phyloP scores from a whole-genome alignment of 2,329 filamentous ascomycete species.

The Thyridium curvatum region DNA sequence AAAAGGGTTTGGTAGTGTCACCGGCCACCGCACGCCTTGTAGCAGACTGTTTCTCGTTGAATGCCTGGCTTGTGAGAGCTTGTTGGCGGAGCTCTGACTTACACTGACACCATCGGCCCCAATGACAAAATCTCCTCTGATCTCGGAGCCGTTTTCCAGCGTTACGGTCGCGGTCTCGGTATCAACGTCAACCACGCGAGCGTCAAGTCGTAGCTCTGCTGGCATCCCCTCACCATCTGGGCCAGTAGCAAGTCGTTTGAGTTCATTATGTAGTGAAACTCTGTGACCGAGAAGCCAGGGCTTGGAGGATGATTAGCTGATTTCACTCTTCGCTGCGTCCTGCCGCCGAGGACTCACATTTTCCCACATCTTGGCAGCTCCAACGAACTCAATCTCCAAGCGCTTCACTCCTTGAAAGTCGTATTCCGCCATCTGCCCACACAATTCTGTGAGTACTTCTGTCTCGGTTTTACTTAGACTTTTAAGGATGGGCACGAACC shows the following conservation, averaged over 20 bases:
- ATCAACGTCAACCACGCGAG: constrained; percentile 36
- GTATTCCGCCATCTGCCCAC: constrained; percentile 13
- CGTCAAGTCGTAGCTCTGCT: constrained; percentile 28
- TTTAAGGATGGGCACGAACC: no score
- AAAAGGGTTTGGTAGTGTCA: constrained; percentile 22
- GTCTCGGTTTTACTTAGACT: no score
- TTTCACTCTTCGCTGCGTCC: no score
- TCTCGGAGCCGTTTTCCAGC: constrained; percentile 33
- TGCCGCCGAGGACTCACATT: constrained; percentile 15
- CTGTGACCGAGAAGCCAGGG: constrained; percentile 48
- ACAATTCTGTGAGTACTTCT: no score
- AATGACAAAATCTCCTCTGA: constrained; percentile 41
- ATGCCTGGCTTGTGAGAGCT: constrained; percentile 15
- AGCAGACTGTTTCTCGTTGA: constrained; percentile 1
- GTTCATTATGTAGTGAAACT: constrained; percentile 41
- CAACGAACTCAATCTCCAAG: constrained; percentile 22
- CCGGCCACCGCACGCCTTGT: no score
- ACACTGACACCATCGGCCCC: constrained; percentile 46
- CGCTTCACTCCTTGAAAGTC: constrained; percentile 10
- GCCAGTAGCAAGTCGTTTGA: constrained; percentile 38
- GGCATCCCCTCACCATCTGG: constrained; percentile 26
- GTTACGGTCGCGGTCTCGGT: constrained; percentile 27
- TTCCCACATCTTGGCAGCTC: constrained; percentile 37
- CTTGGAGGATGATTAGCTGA: no score
- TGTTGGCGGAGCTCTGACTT: no score